Evolutionary conservation across 306 rosid genomes (phyloP).

Genomic region (Citrullus mucosospermus): DNA sequence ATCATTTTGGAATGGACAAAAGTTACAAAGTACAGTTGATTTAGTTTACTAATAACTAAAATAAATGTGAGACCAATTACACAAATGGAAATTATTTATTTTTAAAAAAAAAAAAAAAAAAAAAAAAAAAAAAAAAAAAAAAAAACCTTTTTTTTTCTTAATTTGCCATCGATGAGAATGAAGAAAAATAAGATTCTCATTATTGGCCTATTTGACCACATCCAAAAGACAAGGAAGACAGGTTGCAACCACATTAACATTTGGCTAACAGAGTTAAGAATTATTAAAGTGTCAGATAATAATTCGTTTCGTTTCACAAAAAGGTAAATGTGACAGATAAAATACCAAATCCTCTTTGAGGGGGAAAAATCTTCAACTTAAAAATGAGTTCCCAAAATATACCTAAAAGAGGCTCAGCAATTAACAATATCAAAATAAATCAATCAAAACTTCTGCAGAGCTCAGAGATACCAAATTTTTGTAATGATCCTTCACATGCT

Average conservation of each 20-base stretch:
- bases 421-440: neutral
- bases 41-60: too few relatives aligned
- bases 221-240: neutral
- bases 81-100: too few relatives aligned
- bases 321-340: neutral
- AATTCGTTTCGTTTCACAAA: neutral
- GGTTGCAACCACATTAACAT: neutral
- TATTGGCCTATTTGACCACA: neutral
- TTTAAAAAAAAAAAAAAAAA: too few relatives aligned
- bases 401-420: neutral
- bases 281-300: neutral
- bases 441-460: slow-evolving; percentile 3
- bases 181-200: neutral
- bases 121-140: too few relatives aligned
- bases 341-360: neutral
- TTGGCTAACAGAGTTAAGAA: neutral
- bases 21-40: too few relatives aligned
- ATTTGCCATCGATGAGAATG: neutral
- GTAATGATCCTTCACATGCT: slow-evolving; percentile 8
- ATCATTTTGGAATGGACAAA: too few relatives aligned
- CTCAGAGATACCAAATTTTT: neutral
- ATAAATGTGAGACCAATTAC: too few relatives aligned
- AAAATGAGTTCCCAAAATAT: neutral
- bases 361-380: neutral
- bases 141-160: neutral